Evolutionary conservation across 75 land plant species (phyloP), one percentile per base, ranked within the genome.

Genomic region (Pseudotsuga menziesii): DNA sequence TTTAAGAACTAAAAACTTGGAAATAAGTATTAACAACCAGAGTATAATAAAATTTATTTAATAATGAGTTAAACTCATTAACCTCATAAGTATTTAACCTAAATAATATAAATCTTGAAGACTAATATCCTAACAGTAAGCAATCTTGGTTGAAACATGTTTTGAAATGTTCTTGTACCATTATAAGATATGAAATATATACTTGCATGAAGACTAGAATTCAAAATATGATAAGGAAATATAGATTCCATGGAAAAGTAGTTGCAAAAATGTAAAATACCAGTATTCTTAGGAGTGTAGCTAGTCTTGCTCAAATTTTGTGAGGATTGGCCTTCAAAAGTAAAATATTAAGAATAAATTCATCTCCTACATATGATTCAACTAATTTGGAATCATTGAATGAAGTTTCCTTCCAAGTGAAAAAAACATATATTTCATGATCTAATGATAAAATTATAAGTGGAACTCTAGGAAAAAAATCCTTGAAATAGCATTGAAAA

Each of bases 231-330:
- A 69, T 64, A 64, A 36, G 2, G 5, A 7, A 64, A 17, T 15
- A 16, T 64, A 69, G 39, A n/a, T 61, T 61, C 72, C 44, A 69
- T 8, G 48, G 41, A 15, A 41, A 41, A 36, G 12, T 2, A 66
- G 26, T 16, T 69, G 22, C 14, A n/a, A 12, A n/a, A 36, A 9
- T 62, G 17, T 29, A 4, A 77, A 93, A 80, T 77, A 97, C 99
- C 93, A 97, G 73, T 57, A 94, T 82, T 82, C 89, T 94, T 61
- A 82, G 78, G 88, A 97, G 89, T 14, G 93, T 59, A 54, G 92
- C 85, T 23, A 92, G 87, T 82, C 98, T 80, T 22, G 85, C 74
- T 61, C 93, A 86, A 81, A 91, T 84, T 56, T 78, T 80, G 55
- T 83, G 90, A 54, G 88, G 89, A 74, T 80, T 59, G 35, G 64